Evolutionary conservation across 441 rosid species (phyloP), one percentile per base, ranked within the genome.

Genomic region (Pelargonium fulgidum): DNA sequence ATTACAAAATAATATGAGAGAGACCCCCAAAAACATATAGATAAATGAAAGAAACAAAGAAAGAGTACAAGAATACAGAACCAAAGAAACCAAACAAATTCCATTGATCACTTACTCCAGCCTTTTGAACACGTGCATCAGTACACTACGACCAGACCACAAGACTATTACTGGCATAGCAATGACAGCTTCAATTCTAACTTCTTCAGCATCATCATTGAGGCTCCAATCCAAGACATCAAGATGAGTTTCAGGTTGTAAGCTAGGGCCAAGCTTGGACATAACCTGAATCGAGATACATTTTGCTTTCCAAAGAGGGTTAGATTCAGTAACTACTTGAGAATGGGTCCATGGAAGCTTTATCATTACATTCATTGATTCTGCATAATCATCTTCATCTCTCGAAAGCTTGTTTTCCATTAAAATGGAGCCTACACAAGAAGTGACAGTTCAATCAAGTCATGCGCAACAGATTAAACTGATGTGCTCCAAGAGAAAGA

Each of bases 281-380:
- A 84, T 74, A 71, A 92, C 87, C 78, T 85, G 88, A 76, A 95
- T 66, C 63, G 97, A 86, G 59, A 75, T 39, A 74, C 87, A 82
- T 83, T 90, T 95, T 75, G 86, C 67, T 81, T 84, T 90, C 83
- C 79, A 75, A 59, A 65, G 81, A 68, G 86, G 72, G 75, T 76
- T 72, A 66, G 78, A 78, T 72, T 79, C 85, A 76, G 71, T 71
- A 73, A 81, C 83, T 66, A 80, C 68, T 73, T 72, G 76, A 75
- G 75, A 62, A 71, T 79, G 86, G 67, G 81, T 88, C 99, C 99
- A 95, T 29, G 98, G 95, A 73, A 92, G 81, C 84, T 90, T 89
- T 75, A 95, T 80, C 78, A 90, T 66, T 73, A 74, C 80, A 72
- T 69, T 72, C 59, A 89, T 79, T 59, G 81, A 80, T 75, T 78